phyloP scores from a whole-genome alignment of 805 yeast genomes.

The Starmera dryadoides region DNA sequence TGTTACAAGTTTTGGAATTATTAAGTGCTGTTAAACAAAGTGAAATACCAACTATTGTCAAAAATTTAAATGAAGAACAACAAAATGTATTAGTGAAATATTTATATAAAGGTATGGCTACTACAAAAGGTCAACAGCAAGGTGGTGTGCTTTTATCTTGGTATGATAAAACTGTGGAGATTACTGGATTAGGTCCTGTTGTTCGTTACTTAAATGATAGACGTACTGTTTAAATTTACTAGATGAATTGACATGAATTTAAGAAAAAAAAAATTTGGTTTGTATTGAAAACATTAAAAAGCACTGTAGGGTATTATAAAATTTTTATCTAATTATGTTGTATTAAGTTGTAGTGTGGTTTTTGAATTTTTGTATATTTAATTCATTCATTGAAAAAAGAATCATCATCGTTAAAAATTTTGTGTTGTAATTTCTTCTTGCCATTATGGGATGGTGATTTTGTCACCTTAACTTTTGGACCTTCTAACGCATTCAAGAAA shows the following conservation, averaged over 20 bases:
- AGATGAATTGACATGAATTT: too few relatives aligned
- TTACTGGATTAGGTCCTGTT: constrained; percentile 84
- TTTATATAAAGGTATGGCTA: constrained; percentile 78
- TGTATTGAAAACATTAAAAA: background rate
- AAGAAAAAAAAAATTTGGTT: background rate
- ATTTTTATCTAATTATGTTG: too few relatives aligned
- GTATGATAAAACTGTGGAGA: constrained; percentile 85
- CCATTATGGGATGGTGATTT: constrained; percentile 11
- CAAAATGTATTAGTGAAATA: constrained; percentile 77
- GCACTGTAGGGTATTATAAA: too few relatives aligned
- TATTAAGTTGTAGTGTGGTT: background rate
- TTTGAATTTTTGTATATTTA: background rate
- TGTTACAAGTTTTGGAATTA: constrained; percentile 58
- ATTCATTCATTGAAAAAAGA: background rate
- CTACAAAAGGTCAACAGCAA: constrained; percentile 70
- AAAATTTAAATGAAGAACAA: constrained; percentile 52
- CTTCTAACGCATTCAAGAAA: constrained; percentile 5
- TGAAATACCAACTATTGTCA: constrained; percentile 59
- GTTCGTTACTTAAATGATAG: constrained; percentile 83
- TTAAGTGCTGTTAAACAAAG: constrained; percentile 59
- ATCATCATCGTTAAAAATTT: constrained; percentile 5
- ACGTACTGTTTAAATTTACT: constrained; percentile 63
- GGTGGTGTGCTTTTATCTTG: constrained; percentile 84
- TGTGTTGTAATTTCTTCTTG: constrained; percentile 8
- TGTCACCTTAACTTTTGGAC: constrained; percentile 7